Evolutionary conservation across 305 asterid genomes (phyloP), one percentile per base, ranked within the genome.

Genomic region (Andrographis paniculata): DNA sequence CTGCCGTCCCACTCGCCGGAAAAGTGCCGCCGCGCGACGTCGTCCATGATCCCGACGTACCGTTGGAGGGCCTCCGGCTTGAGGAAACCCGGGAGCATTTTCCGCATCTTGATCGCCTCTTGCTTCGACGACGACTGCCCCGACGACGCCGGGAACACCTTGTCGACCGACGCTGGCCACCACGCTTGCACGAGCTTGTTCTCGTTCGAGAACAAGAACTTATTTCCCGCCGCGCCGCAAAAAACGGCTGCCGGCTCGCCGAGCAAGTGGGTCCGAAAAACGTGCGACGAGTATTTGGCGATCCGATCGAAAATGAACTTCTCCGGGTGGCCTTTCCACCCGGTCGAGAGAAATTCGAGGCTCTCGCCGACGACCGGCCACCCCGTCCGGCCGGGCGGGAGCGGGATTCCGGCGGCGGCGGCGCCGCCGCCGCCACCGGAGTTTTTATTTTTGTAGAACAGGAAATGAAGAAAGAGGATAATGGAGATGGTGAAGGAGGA

Each of bases 241-340:
- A 72, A 48, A 0, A 68, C 75, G 1, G 70, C 75, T 0, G 70
- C 65, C 15, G 23, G 42, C n/a, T 68, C 67, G 0, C 75, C 70
- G 4, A 72, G 27, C 2, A 72, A 59, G 11, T 66, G 66, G 13
- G 75, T 72, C 14, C 43, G 47, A 55, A 72, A 72, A 41, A 76
- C 74, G 9, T 7, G 3, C n/a, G 85, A 51, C 3, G 82, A 73
- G 68, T 65, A 68, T 23, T 60, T 71, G 0, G 75, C 40, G 50
- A 76, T 73, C 14, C 85, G 64, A 39, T 76, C 85, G 43, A 68
- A 73, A 16, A 79, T 66, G 76, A 76, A 79, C 59, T 59, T 76
- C 27, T 76, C 77, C 0, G 89, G 82, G 17, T 66, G 75, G 44
- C 79, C 82, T 12, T 71, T 71, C 75, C 79, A 63, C 66, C n/a